These are phyloP conservation scores for Vitis hybrid DNA, from an alignment of 177 flowering plant genomes.

Conservation along the genomic window DNA sequence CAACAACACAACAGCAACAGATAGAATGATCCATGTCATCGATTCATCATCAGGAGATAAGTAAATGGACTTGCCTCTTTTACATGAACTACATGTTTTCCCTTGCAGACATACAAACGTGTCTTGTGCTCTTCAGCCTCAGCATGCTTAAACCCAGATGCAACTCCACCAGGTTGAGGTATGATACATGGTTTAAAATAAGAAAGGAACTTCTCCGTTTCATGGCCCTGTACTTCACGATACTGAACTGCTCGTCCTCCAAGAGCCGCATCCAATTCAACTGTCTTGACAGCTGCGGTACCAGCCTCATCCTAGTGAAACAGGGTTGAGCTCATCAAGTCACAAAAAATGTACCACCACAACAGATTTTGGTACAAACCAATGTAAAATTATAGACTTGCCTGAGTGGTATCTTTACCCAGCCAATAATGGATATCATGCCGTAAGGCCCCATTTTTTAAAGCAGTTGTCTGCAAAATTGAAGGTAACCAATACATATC, in stretches of 20 bases:
- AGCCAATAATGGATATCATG: slow-evolving; percentile 98
- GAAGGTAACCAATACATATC: background rate
- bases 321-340: slow-evolving; percentile 12
- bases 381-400: slow-evolving; percentile 19
- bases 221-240: slow-evolving; percentile 98
- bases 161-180: slow-evolving; percentile 91
- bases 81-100: slow-evolving; percentile 94
- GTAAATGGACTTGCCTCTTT: slow-evolving; percentile 73
- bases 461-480: slow-evolving; percentile 73
- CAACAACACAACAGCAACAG: too few species aligned
- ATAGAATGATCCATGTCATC: background rate
- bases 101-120: slow-evolving; percentile 82
- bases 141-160: slow-evolving; percentile 89
- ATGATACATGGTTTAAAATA: slow-evolving; percentile 98
- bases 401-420: slow-evolving; percentile 98
- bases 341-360: background rate
- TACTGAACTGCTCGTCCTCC: slow-evolving; percentile 99
- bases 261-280: slow-evolving; percentile 97
- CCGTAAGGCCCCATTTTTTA: slow-evolving; percentile 83
- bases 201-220: slow-evolving; percentile 93
- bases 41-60: slow-evolving; percentile 4
- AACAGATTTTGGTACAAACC: background rate
- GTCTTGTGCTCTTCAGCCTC: slow-evolving; percentile 74
- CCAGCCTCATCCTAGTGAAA: slow-evolving; percentile 92
- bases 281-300: slow-evolving; percentile 89